Evolutionary conservation across 345 rosid species (phyloP).

Genomic region (Salix arbutifolia): DNA sequence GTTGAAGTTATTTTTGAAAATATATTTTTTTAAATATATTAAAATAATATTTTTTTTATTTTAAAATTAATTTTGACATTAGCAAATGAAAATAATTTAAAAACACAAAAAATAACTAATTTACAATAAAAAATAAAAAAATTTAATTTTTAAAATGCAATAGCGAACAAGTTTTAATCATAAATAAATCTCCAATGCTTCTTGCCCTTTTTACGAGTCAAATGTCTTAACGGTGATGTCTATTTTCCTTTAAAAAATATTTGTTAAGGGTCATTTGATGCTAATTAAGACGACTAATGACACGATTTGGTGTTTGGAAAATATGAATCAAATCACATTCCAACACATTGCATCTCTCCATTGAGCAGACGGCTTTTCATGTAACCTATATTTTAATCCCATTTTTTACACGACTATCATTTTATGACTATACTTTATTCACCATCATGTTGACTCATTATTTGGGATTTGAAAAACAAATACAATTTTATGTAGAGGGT

Average conservation of each 20-base stretch:
- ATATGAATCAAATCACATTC: background rate
- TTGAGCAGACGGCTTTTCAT: slow-evolving; percentile 12
- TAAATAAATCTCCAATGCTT: too few relatives aligned
- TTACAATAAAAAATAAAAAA: too few relatives aligned
- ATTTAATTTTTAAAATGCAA: too few relatives aligned
- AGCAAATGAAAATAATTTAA: too few relatives aligned
- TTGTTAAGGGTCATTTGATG: background rate
- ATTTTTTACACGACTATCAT: background rate
- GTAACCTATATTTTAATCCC: background rate
- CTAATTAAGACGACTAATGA: background rate
- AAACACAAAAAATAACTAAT: too few relatives aligned
- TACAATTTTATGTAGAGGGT: too few relatives aligned
- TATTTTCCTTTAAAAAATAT: too few relatives aligned
- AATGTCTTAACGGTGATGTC: background rate
- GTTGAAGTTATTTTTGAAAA: too few relatives aligned
- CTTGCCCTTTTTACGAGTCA: background rate
- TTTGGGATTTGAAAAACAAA: background rate
- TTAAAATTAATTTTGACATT: too few relatives aligned
- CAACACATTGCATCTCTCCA: slow-evolving; percentile 6
- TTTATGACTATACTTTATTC: background rate
- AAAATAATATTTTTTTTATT: too few relatives aligned
- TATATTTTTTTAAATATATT: too few relatives aligned
- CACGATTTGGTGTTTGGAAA: background rate
- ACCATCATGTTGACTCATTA: background rate
- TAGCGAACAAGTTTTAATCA: too few relatives aligned